phyloP scores from a whole-genome alignment of 345 rosid species.

The Moricandia moricandioides region DNA sequence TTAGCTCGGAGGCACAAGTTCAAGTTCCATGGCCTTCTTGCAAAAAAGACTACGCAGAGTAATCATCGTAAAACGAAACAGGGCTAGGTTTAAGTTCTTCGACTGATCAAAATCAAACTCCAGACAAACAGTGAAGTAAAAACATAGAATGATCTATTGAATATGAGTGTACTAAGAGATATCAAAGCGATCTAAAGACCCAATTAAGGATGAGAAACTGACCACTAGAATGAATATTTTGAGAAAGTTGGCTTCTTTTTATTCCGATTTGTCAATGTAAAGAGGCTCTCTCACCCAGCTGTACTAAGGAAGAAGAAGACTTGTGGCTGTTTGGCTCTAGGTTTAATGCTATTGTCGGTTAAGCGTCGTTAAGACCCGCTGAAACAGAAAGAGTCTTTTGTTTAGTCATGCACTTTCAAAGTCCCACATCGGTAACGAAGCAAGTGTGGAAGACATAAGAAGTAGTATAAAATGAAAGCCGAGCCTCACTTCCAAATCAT shows the following conservation, averaged over 20 bases:
- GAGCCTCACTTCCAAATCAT: constrained; percentile 5
- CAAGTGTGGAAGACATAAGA: not conserved
- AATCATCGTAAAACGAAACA: not conserved
- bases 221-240: not conserved
- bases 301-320: not conserved
- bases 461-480: not conserved
- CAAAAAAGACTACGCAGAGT: not conserved
- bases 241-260: not conserved
- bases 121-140: not conserved
- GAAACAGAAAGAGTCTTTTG: not conserved
- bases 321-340: not conserved
- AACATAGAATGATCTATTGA: no score
- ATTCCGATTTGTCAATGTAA: constrained; percentile 2
- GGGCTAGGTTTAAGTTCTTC: not conserved
- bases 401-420: not conserved
- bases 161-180: not conserved
- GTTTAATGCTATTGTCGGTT: not conserved
- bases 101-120: not conserved
- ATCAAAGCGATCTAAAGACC: not conserved
- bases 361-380: not conserved
- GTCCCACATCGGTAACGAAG: constrained; percentile 24
- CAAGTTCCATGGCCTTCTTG: not conserved
- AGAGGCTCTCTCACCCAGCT: constrained; percentile 1
- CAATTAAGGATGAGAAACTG: constrained; percentile 5
- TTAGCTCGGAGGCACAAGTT: not conserved